Base-by-base conservation (phyloP, 768 basidiomycete genomes). In the Ramaria sp. region DNA sequence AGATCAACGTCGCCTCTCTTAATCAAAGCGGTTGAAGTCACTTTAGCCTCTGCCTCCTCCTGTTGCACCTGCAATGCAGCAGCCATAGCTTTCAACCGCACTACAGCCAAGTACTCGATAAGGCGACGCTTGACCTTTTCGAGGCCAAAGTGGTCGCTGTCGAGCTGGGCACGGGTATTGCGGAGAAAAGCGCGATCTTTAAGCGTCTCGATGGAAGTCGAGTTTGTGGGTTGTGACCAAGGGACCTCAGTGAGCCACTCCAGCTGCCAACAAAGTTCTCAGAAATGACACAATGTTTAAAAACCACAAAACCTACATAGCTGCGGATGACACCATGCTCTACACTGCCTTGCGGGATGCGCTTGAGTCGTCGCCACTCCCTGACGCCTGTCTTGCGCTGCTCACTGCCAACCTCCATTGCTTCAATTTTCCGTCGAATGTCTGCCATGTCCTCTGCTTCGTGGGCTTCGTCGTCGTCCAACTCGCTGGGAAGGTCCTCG, bases 91-190 rank as follows among this genome's bases (percentile, higher is more conserved):
- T 62, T 66, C 67, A 59, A 73, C 57, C 89, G 71, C 32, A 94
- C 83, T 10, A 96, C 86, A 0, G 90, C 92, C 38, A 97, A 78
- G 65, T 91, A 96, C 63, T 96, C 94, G 44, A 95, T 86, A 2
- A 95, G 67, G 9, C 93, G 76, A 59, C 88, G 83, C 75, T 96
- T 97, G 65, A 97, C 85, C 65, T 88, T 89, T 56, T 93, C 89
- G 16, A 97, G 72, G 1, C 94, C 94, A 61, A 83, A 95, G 66
- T 97, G 93, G 57, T 95, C 93, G 12, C 81, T 75, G 61, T 97
- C 92, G 8, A 97, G 79, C 63, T 88, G 90, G 20, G 72, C 71
- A 22, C 87, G 82, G 25, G 93, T 90, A 36, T 74, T 77, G 27
- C 73, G 57, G 25, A 91, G 73, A 71, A 89, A 89, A 3, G 76